These are phyloP conservation scores for Triglochin maritima DNA, from an alignment of 106 monocot genomes.

Conservation along the genomic window DNA sequence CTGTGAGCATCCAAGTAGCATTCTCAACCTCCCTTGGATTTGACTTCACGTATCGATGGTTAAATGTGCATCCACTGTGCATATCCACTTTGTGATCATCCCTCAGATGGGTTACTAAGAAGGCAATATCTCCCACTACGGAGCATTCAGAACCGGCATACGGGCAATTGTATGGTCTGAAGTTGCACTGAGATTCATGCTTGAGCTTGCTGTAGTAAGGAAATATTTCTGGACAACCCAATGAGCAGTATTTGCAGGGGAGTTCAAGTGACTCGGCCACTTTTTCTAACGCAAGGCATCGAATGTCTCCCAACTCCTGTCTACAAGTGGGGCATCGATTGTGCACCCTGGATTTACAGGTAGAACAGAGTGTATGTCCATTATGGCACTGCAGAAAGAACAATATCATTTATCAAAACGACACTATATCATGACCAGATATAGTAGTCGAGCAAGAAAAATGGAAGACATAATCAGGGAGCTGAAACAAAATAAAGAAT, in stretches of 20 bases:
- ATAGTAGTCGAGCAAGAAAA: no score
- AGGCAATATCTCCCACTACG: conserved; percentile 8
- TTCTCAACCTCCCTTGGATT: conserved; percentile 17
- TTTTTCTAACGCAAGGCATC: conserved; percentile 13
- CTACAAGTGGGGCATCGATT: conserved; percentile 16
- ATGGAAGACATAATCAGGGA: no score
- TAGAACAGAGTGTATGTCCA: conserved; percentile 13
- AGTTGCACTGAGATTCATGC: conserved; percentile 12
- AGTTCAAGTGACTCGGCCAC: conserved; percentile 18
- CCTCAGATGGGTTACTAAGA: conserved; percentile 10
- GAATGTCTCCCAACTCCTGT: conserved; percentile 11
- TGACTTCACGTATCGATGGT: conserved; percentile 17
- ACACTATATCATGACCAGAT: not conserved
- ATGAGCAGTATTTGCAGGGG: conserved; percentile 9
- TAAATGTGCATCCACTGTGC: conserved; percentile 18
- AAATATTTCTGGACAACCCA: conserved; percentile 12
- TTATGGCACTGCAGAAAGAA: conserved; percentile 13
- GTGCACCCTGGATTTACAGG: conserved; percentile 14
- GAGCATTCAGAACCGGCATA: conserved; percentile 17
- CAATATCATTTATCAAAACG: not conserved
- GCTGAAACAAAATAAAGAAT: no score
- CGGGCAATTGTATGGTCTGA: conserved; percentile 13
- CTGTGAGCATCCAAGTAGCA: conserved; percentile 21
- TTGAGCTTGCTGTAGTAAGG: conserved; percentile 15
- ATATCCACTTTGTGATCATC: conserved; percentile 18